A percentile compares a stretch with the other conserved stretches of the same genome.
These are phyloP conservation scores for Gentiana dahurica DNA, from an alignment of 257 asterid genomes.

Conservation along the genomic window DNA sequence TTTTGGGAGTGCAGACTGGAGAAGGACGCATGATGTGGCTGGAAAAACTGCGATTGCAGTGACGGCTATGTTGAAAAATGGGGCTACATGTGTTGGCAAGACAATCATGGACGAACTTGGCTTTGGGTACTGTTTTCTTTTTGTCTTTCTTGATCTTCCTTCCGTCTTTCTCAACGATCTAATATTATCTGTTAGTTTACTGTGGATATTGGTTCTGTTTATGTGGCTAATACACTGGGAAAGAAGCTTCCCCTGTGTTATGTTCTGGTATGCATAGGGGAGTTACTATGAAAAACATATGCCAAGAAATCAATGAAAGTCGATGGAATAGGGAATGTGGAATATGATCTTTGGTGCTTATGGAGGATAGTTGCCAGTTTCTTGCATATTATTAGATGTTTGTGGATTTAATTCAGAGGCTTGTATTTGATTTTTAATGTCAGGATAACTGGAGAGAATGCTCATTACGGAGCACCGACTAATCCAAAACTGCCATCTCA, in stretches of 20 bases:
- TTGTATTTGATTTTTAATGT: slow-evolving; percentile 15
- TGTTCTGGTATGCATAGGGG: too few relatives aligned
- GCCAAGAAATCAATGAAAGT: too few relatives aligned
- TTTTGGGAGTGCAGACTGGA: slow-evolving; percentile 80
- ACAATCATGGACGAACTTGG: slow-evolving; percentile 90
- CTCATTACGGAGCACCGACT: slow-evolving; percentile 61
- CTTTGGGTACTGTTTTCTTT: slow-evolving; percentile 46
- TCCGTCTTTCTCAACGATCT: too few relatives aligned
- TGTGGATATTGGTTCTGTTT: too few relatives aligned
- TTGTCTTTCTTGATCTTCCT: not conserved
- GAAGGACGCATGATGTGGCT: slow-evolving; percentile 69
- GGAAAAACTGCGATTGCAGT: slow-evolving; percentile 67
- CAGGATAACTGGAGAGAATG: slow-evolving; percentile 89
- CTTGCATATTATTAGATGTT: too few relatives aligned
- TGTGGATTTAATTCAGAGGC: not conserved
- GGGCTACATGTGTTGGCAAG: slow-evolving; percentile 82
- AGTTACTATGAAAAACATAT: too few relatives aligned
- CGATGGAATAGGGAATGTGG: too few relatives aligned
- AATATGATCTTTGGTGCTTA: too few relatives aligned
- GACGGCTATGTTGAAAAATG: slow-evolving; percentile 54
- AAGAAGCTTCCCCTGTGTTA: too few relatives aligned
- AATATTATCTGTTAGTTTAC: too few relatives aligned
- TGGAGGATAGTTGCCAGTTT: too few relatives aligned
- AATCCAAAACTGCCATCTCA: slow-evolving; percentile 67
- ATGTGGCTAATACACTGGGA: too few relatives aligned